Evolutionary conservation across 805 yeast species (phyloP).

Genomic region (Cyberlindnera saturnus): DNA sequence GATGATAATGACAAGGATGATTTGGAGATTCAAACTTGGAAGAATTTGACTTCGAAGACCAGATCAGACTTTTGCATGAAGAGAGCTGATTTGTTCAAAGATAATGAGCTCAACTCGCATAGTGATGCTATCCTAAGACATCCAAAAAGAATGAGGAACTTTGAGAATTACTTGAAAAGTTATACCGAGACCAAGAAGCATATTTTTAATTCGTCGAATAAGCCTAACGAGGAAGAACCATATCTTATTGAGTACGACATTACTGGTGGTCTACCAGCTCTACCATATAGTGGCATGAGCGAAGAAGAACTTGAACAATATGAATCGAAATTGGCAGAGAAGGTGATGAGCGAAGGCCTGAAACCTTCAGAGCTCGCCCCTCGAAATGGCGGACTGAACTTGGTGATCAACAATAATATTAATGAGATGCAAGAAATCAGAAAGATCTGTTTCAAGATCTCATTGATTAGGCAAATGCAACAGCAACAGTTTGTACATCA

Average conservation of each 20-base stretch:
- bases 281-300: slow-evolving; percentile 47
- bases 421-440: slow-evolving; percentile 82
- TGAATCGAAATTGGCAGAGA: slow-evolving; percentile 39
- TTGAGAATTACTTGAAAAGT: slow-evolving; percentile 28
- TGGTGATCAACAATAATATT: slow-evolving; percentile 59
- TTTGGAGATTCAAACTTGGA: slow-evolving; percentile 79
- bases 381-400: slow-evolving; percentile 50
- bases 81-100: slow-evolving; percentile 62
- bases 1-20: slow-evolving; percentile 61
- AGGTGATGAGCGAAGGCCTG: slow-evolving; percentile 30
- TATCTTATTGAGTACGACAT: slow-evolving; percentile 80
- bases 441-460: slow-evolving; percentile 80
- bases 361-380: slow-evolving; percentile 37
- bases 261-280: slow-evolving; percentile 70
- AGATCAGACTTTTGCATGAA: slow-evolving; percentile 69
- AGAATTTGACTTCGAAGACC: slow-evolving; percentile 69
- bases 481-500: slow-evolving; percentile 71
- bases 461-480: slow-evolving; percentile 86
- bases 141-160: slow-evolving; percentile 60
- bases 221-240: slow-evolving; percentile 27
- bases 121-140: slow-evolving; percentile 67
- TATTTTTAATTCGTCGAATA: slow-evolving; percentile 20
- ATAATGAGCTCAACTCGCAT: slow-evolving; percentile 51
- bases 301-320: slow-evolving; percentile 38
- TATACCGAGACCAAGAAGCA: slow-evolving; percentile 29